Base-by-base conservation (phyloP, 2,329 filamentous ascomycete species). In the Scleromitrula shiraiana region DNA sequence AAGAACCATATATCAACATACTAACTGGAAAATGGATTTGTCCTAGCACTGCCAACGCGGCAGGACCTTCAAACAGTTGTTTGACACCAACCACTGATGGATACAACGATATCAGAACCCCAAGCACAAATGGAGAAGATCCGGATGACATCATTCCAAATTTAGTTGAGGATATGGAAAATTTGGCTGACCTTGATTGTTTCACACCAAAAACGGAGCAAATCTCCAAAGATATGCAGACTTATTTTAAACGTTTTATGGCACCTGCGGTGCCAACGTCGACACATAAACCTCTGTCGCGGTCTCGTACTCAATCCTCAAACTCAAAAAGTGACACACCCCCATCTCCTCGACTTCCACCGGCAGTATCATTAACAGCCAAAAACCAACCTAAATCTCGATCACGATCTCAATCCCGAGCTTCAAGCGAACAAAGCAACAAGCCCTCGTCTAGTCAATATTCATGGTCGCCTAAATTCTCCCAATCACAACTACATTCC, bases 201-300 rank as follows among this genome's bases (percentile, higher is more conserved):
- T 27, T 41, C 23, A 35, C 23, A 10, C 37, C 17, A 3, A 46
- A n/a, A 8, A 24, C 6, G 4, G 23, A 29, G 15, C 30, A 29
- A 41, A 20, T 33, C 17, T 40, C 15, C 10, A n/a, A 23, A 8
- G 22, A 36, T 12, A 47, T 47, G 45, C 41, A 47, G 23, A 42
- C 22, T 14, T 47, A 47, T 12, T 29, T 47, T 7, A 38, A 47
- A 26, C 30, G 41, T 42, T 20, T 47, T 9, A 27, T 47, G 17
- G 38, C 38, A 17, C 45, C 30, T 46, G 14, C 12, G 9, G n/a
- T 29, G 7, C 30, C 29, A 24, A 22, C 36, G 3, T 8, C 39
- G 3, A 27, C n/a, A 19, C 30, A 2, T n/a, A 44, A 44, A n/a
- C 8, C 30, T 2, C 22, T n/a, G n/a, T n/a, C n/a, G n/a, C n/a